Evolutionary conservation across 768 basidiomycete species (phyloP).

Genomic region (Boletellus emodensis): DNA sequence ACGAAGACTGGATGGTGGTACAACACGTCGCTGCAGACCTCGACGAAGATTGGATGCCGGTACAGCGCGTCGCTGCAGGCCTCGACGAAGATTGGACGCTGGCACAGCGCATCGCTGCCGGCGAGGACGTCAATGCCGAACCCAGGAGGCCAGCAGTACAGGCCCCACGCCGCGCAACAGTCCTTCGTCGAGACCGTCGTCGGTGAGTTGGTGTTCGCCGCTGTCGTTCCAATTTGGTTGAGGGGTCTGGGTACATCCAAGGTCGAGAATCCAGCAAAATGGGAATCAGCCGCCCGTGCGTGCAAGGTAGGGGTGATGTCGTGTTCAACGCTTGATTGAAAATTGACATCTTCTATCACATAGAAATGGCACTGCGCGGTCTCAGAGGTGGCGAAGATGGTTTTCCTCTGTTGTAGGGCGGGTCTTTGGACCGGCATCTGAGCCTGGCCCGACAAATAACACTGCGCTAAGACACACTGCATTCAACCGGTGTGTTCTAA

Average conservation of each 20-base stretch:
- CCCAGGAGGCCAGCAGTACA: not conserved
- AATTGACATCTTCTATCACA: not conserved
- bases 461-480: not conserved
- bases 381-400: slow-evolving; percentile 20
- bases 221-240: not conserved
- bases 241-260: slow-evolving; percentile 2
- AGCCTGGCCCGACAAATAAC: not conserved
- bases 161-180: not conserved
- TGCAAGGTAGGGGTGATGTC: slow-evolving; percentile 8
- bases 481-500: not conserved
- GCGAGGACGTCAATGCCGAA: slow-evolving; percentile 1
- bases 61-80: slow-evolving; percentile 14
- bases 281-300: not conserved
- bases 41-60: slow-evolving; percentile 13
- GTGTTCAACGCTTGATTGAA: not conserved
- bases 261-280: slow-evolving; percentile 1
- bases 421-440: not conserved
- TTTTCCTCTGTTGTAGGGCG: slow-evolving; percentile 11
- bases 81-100: slow-evolving; percentile 8
- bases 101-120: slow-evolving; percentile 18
- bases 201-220: not conserved
- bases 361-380: not conserved
- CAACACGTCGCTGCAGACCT: too few relatives aligned
- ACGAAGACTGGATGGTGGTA: too few relatives aligned
- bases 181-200: not conserved